Evolutionary conservation across 192 early-diverging fungal genomes (phyloP).

Genomic region (Coemansia sp.): DNA sequence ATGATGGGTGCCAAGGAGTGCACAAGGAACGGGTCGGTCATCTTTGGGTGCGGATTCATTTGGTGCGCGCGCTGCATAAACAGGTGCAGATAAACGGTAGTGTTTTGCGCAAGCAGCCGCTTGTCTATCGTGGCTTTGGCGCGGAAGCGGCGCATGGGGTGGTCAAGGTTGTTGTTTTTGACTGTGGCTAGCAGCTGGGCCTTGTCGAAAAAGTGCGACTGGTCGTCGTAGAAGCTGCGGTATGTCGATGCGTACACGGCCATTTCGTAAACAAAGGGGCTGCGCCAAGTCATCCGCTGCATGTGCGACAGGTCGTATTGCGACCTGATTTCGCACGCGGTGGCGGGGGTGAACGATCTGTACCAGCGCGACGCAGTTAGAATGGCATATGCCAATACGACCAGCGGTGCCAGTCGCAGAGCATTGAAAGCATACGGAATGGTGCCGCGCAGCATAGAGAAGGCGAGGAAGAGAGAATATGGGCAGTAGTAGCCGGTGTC

Average conservation of each 20-base stretch:
- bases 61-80: conserved; percentile 3
- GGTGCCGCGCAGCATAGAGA: no score
- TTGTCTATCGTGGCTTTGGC: no score
- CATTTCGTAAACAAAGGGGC: background rate
- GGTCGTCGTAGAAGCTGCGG: conserved; percentile 11
- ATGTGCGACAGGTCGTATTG: background rate
- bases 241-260: conserved; percentile 3
- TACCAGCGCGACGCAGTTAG: background rate
- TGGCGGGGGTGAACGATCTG: background rate
- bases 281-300: conserved; percentile 10
- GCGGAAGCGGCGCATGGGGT: no score
- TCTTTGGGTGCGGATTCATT: conserved; percentile 11
- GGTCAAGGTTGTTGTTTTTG: background rate
- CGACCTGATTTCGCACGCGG: background rate
- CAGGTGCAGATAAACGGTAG: conserved; percentile 16
- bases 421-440: background rate
- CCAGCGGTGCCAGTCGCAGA: background rate
- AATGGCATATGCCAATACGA: background rate
- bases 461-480: no score
- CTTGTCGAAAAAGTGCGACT: conserved; percentile 7
- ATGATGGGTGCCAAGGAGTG: background rate
- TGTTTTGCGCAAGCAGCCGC: background rate
- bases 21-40: conserved; percentile 4
- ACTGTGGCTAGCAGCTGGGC: conserved; percentile 1
- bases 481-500: no score